Base-by-base conservation (phyloP, 2,329 filamentous ascomycete genomes). In the Colletotrichum spaethianum region DNA sequence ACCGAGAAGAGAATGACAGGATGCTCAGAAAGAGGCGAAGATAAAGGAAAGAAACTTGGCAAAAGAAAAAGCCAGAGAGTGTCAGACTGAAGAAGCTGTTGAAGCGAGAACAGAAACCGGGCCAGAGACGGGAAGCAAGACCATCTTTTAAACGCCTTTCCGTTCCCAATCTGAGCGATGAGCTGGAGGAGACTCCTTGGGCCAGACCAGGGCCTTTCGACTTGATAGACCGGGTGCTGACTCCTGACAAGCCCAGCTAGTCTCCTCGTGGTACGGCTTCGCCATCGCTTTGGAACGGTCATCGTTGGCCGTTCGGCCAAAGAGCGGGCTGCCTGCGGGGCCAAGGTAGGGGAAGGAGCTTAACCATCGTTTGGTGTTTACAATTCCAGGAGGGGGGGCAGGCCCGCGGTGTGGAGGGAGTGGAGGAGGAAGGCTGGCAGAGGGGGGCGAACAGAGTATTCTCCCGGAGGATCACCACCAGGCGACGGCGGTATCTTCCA, bases 1-100 rank as follows among this genome's bases (percentile, higher is more conserved):
- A 73, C 70, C 70, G 36, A 53, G 61, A 73, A 73, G 70, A 71
- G 61, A 73, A 73, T 52, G 70, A 73, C 65, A 56, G 56, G 48
- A 71, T 61, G 61, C 63, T 59, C 67, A 20, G 52, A 42, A 70
- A 70, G 61, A 44, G 36, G 57, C 56, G 57, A 64, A 67, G 60
- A 53, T 31, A 55, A 50, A 52, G 55, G 55, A 60, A 67, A 69
- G 50, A 64, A 64, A 64, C n/a, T 53, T 63, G 65, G 70, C 44
- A 60, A 53, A 42, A 60, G 56, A 71, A 66, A 55, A 52, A 33
- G 60, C 66, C 44, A 73, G 66, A 63, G 61, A 61, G 44, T 71
- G 65, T 26, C 52, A 55, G 65, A 72, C 50, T 42, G 33, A 52
- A 62, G 61, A 73, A 56, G 70, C 66, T 73, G 67, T 14, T 69